Base-by-base conservation (phyloP, 225 moss, liverwort and hornwort species). In the Climacium dendroides region DNA sequence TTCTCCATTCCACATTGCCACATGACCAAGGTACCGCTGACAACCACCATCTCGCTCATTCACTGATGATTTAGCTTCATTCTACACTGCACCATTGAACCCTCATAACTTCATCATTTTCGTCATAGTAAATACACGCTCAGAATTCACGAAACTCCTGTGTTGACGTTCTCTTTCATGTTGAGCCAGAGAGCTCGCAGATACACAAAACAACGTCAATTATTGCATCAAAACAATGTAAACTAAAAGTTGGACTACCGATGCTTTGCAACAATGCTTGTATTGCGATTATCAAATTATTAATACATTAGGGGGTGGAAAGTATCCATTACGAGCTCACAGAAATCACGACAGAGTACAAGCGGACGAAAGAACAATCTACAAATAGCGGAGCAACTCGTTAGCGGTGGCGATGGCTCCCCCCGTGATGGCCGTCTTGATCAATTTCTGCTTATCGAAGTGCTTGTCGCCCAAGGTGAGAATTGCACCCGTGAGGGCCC, bases 331-430 rank as follows among this genome's bases (percentile, higher is more conserved):
- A 18, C 35, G 22, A 64, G 71, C 35, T 61, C 81, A 81, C 32
- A 39, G 81, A 87, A 58, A 54, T 63, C 63, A 63, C 81, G 48
- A 48, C 43, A 35, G 81, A 95, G 92, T 48, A 50, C 32, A 75
- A 63, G 58, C 26, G 64, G 48, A 35, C 24, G 22, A 11, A 29
- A 18, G 62, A 34, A 23, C 34, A 39, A 11, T 47, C 76, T 90
- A 90, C 34, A 90, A 50, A 58, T 87, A 91, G 39, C 95, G 94
- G 22, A 96, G 89, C 64, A 96, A 86, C 87, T 96, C 96, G 28
- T 93, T 93, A 9, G 95, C 95, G 30, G 93, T 95, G 35, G 96
- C 96, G 88, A 96, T 89, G 67, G 96, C 96, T 74, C 94, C 95
- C 35, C 95, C 96, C 2, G 95, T 96, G 82, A 94, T 93, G 19